Evolutionary conservation across 495 filamentous ascomycete species (phyloP), one percentile per base, ranked within the genome.

Genomic region (Oleoguttula mirabilis): DNA sequence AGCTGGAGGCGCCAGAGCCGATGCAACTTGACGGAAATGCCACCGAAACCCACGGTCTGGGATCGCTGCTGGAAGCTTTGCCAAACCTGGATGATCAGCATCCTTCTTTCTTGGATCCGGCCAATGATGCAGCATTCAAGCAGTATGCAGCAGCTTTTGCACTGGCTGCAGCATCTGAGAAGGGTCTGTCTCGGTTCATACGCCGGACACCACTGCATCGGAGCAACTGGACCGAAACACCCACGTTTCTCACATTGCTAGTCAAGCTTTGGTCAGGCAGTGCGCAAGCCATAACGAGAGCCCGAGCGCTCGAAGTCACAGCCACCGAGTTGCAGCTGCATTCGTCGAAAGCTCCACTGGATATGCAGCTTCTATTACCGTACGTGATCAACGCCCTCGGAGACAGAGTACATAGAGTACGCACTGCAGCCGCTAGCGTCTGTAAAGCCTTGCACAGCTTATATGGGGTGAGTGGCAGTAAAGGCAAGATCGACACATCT

Each of bases 361-460:
- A 92, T 55, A 66, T 79, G 28, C 88, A 94, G 54, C 75, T 76
- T 2, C 52, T 93, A 15, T 47, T 94, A 21, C 87, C 88, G 11
- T 93, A 92, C 58, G 57, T 77, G 22, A 56, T 94, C 24, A 66
- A 66, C 40, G 82, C 80, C 7, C 70, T 98, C 14, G 64, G 75
- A 20, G 90, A 98, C 58, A 60, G 72, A 2, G 76, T 80, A 1
- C 70, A 72, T 40, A 77, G 70, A 33, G 80, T 94, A 39, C 77
- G 90, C 21, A 72, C 75, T 16, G 76, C 84, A 27, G 80, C 86
- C 15, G 76, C 78, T 22, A 70, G 79, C 30, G 21, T 44, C n/a
- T 20, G 35, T 44, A n/a, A 32, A n/a, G 15, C 22, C 17, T 14
- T 51, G 11, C 11, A 37, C 25, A 12, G 47, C 17, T 21, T 31